Conservation (phyloP, 2,329 filamentous ascomycete genomes). For the Diaporthe australafricana region DNA sequence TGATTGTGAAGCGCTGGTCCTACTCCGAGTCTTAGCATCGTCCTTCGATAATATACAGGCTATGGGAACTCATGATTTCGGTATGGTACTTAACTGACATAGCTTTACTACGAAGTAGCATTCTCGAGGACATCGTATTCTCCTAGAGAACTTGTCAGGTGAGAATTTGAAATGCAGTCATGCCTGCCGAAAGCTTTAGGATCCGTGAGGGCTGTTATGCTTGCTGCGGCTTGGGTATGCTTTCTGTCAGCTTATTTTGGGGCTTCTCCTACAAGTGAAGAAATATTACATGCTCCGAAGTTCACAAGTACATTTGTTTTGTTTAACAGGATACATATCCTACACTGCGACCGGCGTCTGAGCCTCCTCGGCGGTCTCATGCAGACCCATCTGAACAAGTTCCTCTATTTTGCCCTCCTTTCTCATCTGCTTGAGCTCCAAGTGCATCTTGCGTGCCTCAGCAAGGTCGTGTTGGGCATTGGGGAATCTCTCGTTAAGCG, state of each 20-base stretch:
- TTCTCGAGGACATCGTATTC: not conserved
- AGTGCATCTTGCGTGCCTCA: conserved; percentile 61
- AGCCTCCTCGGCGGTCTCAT: conserved; percentile 34
- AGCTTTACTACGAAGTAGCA: not conserved
- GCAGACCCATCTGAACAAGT: conserved; percentile 43
- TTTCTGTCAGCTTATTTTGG: not conserved
- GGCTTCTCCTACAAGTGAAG: not conserved
- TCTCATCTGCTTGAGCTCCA: conserved; percentile 65
- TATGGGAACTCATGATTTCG: not conserved
- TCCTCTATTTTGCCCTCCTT: conserved; percentile 54
- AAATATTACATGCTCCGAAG: not conserved
- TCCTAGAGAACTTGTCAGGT: not conserved
- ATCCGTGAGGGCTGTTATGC: not conserved
- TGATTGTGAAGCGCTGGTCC: not conserved
- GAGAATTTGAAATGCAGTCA: not conserved
- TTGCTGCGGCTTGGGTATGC: not conserved
- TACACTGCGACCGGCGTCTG: conserved; percentile 1
- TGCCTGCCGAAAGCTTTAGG: not conserved
- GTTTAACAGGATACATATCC: conserved; percentile 10
- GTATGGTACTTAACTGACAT: no score
- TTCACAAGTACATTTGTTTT: not conserved
- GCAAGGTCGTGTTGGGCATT: conserved; percentile 59
- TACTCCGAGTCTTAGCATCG: not conserved
- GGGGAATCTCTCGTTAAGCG: conserved; percentile 59
- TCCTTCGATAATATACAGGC: not conserved